Evolutionary conservation across 192 early-diverging fungal species (phyloP), one percentile per base, ranked within the genome.

Genomic region (Rhizoclosmatium sp.): DNA sequence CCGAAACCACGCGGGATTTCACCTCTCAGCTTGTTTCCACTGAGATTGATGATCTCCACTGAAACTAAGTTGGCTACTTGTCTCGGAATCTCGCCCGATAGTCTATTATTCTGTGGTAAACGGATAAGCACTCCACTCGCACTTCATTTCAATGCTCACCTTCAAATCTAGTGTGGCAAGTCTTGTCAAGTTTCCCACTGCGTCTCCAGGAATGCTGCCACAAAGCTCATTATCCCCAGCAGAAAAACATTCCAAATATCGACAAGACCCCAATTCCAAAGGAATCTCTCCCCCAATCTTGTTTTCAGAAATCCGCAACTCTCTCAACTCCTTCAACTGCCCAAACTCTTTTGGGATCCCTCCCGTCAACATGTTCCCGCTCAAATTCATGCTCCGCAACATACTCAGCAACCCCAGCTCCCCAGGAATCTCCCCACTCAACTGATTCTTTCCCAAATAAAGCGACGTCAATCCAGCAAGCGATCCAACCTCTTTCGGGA

Each of bases 311-410:
- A 72, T 47, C 14, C 19, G 31, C 21, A 72, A 48, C 16, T 59
- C 51, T n/a, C 14, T 21, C 46, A 72, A 21, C 9, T n/a, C 31
- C 4, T 19, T 39, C 23, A 72, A 48, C 51, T 19, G 21, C 19
- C 31, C 19, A 7, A 72, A 45, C 41, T 72, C 70, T 16, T 19
- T 44, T 10, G 70, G 70, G 39, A 72, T 72, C 19, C 9, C 2
- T 9, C 70, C 80, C 12, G 80, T 70, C 4, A 81, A 56, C 12
- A 31, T n/a, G 60, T 81, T 81, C 19, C 45, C 69, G 4, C 46
- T 51, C 4, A 81, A 51, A 58, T 71, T 44, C 42, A 81, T 66
- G 3, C 45, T 42, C 16, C 61, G 39, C 44, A 81, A 41, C 7
- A 23, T 72, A 16, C 47, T 46, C 19, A 81, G 44, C 10, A 4